A percentile compares a stretch with the other conserved stretches of the same genome.
These are phyloP conservation scores for Ceratobasidium sp. DNA, from an alignment of 1,284 basidiomycete genomes.

Conservation along the genomic window DNA sequence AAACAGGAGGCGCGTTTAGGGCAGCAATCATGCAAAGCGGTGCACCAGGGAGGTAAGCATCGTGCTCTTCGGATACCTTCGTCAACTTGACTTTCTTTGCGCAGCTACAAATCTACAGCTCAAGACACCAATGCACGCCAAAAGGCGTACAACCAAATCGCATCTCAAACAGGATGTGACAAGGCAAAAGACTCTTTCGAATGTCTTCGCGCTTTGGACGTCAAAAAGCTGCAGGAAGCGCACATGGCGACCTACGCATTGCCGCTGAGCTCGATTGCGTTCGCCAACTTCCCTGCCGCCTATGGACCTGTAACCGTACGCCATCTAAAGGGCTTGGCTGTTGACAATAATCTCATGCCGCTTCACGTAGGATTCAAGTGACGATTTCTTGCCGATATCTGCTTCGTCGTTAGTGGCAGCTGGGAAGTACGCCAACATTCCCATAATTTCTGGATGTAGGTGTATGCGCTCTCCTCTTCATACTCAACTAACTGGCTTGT, in stretches of 20 bases:
- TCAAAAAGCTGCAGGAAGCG: not conserved
- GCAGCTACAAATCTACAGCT: conserved; percentile 4
- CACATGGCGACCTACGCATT: conserved; percentile 12
- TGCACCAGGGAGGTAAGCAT: not conserved
- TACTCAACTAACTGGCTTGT: no score
- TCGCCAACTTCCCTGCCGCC: conserved; percentile 20
- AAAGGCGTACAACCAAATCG: conserved; percentile 15
- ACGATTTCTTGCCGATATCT: conserved; percentile 15
- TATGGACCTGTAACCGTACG: conserved; percentile 27
- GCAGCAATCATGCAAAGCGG: conserved; percentile 35
- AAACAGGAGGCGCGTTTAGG: conserved; percentile 4
- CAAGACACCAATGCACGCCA: conserved; percentile 12
- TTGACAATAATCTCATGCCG: no score
- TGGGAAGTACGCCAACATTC: conserved; percentile 33
- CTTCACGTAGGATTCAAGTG: conserved; percentile 1
- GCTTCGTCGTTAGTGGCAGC: not conserved
- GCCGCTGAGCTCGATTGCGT: not conserved
- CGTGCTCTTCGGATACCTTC: not conserved
- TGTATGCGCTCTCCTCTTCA: not conserved
- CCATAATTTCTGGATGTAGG: conserved; percentile 7
- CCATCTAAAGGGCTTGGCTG: not conserved
- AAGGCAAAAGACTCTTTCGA: conserved; percentile 3
- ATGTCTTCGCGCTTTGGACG: conserved; percentile 9
- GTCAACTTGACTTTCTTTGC: not conserved
- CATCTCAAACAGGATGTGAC: conserved; percentile 1